Evolutionary conservation across 2,329 filamentous ascomycete species (phyloP).

Genomic region (Ilyonectria destructans): DNA sequence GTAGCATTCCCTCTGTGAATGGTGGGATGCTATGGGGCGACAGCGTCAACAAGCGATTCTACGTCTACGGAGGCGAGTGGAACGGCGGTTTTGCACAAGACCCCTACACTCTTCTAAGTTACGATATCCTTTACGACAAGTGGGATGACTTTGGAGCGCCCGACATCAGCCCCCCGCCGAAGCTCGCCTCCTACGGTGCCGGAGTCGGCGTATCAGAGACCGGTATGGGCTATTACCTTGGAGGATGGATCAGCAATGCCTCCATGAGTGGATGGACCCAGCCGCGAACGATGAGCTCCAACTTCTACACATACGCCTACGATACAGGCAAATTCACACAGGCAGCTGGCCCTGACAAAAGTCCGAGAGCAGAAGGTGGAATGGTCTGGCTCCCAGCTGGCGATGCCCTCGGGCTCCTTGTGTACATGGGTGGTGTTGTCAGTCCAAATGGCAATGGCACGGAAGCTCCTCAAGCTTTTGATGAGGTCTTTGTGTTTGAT

Average conservation of each 20-base stretch:
- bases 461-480: conserved; percentile 57
- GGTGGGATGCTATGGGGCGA: conserved; percentile 71
- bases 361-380: conserved; percentile 67
- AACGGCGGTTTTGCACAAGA: conserved; percentile 48
- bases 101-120: conserved; percentile 62
- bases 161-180: conserved; percentile 32
- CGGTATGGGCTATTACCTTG: conserved; percentile 72
- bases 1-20: conserved; percentile 61
- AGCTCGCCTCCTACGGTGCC: conserved; percentile 65
- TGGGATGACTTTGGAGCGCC: conserved; percentile 65
- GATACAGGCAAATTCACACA: conserved; percentile 9
- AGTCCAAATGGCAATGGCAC: conserved; percentile 60
- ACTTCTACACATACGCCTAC: conserved; percentile 20
- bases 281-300: conserved; percentile 15
- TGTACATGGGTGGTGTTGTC: conserved; percentile 73
- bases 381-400: conserved; percentile 73
- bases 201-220: conserved; percentile 67
- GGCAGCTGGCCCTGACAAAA: not conserved
- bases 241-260: conserved; percentile 71
- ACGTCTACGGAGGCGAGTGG: conserved; percentile 73
- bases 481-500: conserved; percentile 71
- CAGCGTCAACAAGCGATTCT: conserved; percentile 73
- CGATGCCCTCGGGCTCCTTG: conserved; percentile 67
- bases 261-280: conserved; percentile 53
- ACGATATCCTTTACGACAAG: conserved; percentile 68